phyloP scores from a whole-genome alignment of 345 rosid genomes.

The Populus tremula region DNA sequence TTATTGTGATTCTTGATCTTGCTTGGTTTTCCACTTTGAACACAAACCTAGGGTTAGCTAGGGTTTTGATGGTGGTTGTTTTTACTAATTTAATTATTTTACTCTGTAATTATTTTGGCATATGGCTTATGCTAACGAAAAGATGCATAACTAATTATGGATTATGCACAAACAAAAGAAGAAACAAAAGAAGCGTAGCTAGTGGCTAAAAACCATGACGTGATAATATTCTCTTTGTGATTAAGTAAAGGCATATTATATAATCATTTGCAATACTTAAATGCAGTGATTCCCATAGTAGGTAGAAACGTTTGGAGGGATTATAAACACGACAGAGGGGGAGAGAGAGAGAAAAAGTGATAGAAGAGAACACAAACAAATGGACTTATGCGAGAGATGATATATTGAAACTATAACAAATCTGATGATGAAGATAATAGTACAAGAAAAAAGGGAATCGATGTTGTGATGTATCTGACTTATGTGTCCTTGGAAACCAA shows the following conservation, averaged over 20 bases:
- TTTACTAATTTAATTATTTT: neutral
- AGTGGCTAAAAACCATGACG: conserved; percentile 36
- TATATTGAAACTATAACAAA: conserved; percentile 17
- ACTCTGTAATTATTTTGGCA: conserved; percentile 5
- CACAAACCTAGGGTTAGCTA: conserved; percentile 14
- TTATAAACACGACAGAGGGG: conserved; percentile 23
- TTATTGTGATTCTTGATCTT: neutral
- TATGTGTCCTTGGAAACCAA: conserved; percentile 25
- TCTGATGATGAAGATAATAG: conserved; percentile 37
- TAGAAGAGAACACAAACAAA: conserved; percentile 42
- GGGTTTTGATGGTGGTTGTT: conserved; percentile 6
- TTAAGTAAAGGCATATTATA: conserved; percentile 15
- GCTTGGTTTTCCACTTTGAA: neutral
- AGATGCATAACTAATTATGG: neutral
- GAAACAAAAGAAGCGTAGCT: conserved; percentile 41
- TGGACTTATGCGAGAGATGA: conserved; percentile 40
- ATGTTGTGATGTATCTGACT: conserved; percentile 69
- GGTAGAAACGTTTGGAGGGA: conserved; percentile 65
- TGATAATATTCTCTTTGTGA: conserved; percentile 48
- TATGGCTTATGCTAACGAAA: conserved; percentile 8
- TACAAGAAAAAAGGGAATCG: conserved; percentile 63
- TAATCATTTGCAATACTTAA: conserved; percentile 28
- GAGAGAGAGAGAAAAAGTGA: conserved; percentile 19
- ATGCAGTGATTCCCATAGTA: conserved; percentile 58
- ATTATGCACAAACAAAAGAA: conserved; percentile 27